Evolutionary conservation across 1,139 yeast species (phyloP), one percentile per base, ranked within the genome.

Genomic region (Magnusiomyces clavatus): DNA sequence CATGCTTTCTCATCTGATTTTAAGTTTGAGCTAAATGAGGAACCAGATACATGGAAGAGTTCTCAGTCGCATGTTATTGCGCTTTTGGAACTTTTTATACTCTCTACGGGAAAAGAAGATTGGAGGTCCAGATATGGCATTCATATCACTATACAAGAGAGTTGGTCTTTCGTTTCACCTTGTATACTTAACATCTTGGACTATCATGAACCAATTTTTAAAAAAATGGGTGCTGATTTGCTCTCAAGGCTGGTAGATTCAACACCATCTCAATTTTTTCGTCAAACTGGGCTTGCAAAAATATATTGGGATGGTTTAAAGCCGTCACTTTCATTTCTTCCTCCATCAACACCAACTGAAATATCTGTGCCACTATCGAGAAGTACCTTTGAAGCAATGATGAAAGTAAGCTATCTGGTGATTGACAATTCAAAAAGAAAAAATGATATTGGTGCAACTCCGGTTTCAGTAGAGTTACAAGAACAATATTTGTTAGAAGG

Each of bases 171-270:
- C 5, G 56, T 78, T 0, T 67, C 80, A 0, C 78, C 85, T 0
- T 73, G 80, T 10, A 65, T 69, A 11, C 60, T 81, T 24, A 78
- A 78, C 54, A 62, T 78, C 11, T 62, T 79, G 19, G 84, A 81
- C 58, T 78, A 77, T 54, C 73, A 74, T 50, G 78, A 77, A 24
- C 70, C 77, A 0, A 56, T 58, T 6, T 65, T 73, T 50, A 79
- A 80, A 56, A 59, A 67, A 0, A 72, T 72, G 51, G 81, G 80
- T 12, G 72, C 76, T 50, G 58, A 61, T 19, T 57, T 78, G 2
- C 60, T 74, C 3, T 54, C 52, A 2, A 37, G 59, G 8, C 55
- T 76, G 2, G 55, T 70, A 4, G 54, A 58, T 1, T 42, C 43
- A 12, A 58, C 66, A 38, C 65, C 62, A 37, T 52, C 58, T 1